Evolutionary conservation across 192 early-diverging fungal species (phyloP), one percentile per base, ranked within the genome.

Genomic region (Umbelopsis sp.): DNA sequence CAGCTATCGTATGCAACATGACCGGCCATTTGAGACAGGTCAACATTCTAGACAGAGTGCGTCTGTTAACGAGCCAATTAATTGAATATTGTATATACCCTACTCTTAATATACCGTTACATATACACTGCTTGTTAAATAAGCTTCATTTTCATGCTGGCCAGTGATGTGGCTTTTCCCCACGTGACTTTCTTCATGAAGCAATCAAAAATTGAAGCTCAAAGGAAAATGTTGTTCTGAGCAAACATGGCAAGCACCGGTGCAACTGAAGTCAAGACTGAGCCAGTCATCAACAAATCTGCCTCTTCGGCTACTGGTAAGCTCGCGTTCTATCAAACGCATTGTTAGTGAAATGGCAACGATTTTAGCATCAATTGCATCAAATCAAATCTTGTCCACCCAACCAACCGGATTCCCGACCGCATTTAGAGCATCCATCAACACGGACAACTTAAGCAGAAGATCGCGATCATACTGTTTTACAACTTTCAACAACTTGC

Each of bases 281-380:
- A 61, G 55, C 30, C 55, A 61, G 55, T 61, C 55, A 61, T 61
- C 33, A 61, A 33, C 55, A 61, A 61, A 13, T 61, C 55, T 35
- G 55, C 55, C 33, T 25, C 33, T 33, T 61, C 55, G 4, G 55
- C 21, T 27, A 61, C 55, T 61, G 55, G 55, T 61, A 46, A 50
- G 78, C 70, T 53, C 75, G 73, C 16, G 68, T 67, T 13, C 64
- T 21, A 9, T 71, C 4, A 72, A 69, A 21, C 71, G 74, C 25
- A 58, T 66, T 44, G 73, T 48, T 30, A 78, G 52, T 21, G 52
- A 1, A 51, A 25, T 49, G 4, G 48, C 48, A 20, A 48, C 48
- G 18, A 20, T 16, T 49, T 16, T 16, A 16, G 0, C 4, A 16
- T 3, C 15, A 16, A 18, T 49, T 49, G 20, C 12, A 20, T 5